These are phyloP conservation scores for Raddia distichophylla DNA, from an alignment of 176 grass and related monocot genomes.

Conservation along the genomic window DNA sequence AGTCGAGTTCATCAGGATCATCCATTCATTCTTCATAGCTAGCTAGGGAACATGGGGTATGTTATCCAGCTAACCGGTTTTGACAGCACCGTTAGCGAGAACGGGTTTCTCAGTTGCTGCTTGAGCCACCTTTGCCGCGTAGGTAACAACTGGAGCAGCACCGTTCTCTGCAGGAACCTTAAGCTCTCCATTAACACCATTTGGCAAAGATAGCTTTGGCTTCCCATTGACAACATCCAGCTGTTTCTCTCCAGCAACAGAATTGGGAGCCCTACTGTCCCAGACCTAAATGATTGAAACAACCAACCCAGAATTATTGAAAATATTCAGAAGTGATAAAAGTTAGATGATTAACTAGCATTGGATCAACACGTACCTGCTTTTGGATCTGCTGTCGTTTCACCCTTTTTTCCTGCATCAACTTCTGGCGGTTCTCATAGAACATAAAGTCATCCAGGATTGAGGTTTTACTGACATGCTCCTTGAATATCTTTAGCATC, in stretches of 20 bases:
- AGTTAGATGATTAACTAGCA: background rate
- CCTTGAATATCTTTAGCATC: constrained; percentile 96
- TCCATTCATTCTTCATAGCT: constrained; percentile 25
- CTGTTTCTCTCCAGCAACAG: constrained; percentile 50
- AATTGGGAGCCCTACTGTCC: constrained; percentile 55
- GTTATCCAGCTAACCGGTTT: constrained; percentile 47
- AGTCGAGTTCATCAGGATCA: background rate
- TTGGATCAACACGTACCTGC: constrained; percentile 44
- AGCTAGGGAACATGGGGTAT: constrained; percentile 30
- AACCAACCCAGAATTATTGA: background rate
- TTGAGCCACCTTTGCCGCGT: constrained; percentile 51
- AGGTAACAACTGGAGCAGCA: constrained; percentile 31
- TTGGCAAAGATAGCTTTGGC: constrained; percentile 49
- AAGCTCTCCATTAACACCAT: constrained; percentile 50
- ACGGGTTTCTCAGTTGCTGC: constrained; percentile 32
- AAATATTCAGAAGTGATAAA: background rate
- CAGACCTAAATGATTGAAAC: constrained; percentile 53
- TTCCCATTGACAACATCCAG: constrained; percentile 49
- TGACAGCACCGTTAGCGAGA: constrained; percentile 39
- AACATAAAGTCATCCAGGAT: constrained; percentile 89
- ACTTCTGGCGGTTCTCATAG: constrained; percentile 89
- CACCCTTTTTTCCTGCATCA: constrained; percentile 84
- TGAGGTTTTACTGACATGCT: constrained; percentile 75
- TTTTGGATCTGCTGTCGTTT: constrained; percentile 80
- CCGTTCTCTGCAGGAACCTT: constrained; percentile 54